Base-by-base conservation (phyloP, 148 eudicot species). In the Cornus controversa region DNA sequence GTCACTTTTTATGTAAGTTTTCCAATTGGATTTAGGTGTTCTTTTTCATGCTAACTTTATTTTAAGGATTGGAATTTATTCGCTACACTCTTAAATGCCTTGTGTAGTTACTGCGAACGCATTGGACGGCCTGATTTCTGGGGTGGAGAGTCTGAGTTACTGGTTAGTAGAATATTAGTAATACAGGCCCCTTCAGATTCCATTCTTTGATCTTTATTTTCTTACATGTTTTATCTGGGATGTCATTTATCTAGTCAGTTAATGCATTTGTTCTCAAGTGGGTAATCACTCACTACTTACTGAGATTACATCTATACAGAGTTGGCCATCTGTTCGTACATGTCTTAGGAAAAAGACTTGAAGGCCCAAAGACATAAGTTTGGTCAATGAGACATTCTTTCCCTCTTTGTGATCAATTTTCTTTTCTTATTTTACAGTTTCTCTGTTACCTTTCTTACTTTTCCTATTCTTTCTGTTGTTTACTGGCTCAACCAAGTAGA, bases 91-190 rank as follows among this genome's bases (percentile, higher is more conserved):
- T 26, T 13, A 16, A 31, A 66, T 69, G 40, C 58, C 67, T 74
- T 79, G 13, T 82, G 65, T 82, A 92, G 97, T 75, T 95, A 95
- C 85, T 95, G 98, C 90, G 96, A 90, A 80, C 94, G 98, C 67
- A 89, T 95, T 78, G 89, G 86, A 70, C 86, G 91, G 80, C 79
- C 93, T 77, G 97, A 95, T 82, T 95, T 95, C 70, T 95, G 98
- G 98, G 97, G 98, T 72, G 98, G 98, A 85, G 98, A 95, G 82
- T 90, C 98, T 50, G 98, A 95, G 83, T 85, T 95, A 73, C 90
- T 93, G 94, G 98, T 94, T 77, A 85, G 98, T 87, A 50, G n/a
- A 68, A 14, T 67, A 29, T 27, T 79, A 45, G 15, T 25, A 67
- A 67, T 63, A 31, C 31, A 45, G 15, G 10, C 42, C 22, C 11